phyloP scores from a whole-genome alignment of 768 basidiomycete species.

The Asterophora lycoperdoides region DNA sequence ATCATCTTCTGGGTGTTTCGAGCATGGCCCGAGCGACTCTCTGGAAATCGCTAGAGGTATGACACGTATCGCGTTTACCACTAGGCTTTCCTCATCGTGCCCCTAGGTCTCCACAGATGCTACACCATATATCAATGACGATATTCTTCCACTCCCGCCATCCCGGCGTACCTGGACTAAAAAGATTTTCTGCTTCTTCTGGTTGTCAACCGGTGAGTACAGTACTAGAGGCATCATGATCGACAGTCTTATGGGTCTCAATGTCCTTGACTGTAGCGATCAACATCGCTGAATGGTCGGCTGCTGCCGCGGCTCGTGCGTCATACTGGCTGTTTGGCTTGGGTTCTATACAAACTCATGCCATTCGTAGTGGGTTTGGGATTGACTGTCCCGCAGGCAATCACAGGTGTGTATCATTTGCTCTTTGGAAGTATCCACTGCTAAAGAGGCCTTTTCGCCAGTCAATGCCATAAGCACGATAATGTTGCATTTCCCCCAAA shows the following conservation, averaged over 20 bases:
- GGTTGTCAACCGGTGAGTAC: conserved; percentile 26
- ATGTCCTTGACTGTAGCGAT: conserved; percentile 17
- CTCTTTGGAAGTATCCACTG: neutral
- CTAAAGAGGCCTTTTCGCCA: neutral
- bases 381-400: conserved; percentile 24
- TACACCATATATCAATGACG: conserved; percentile 26
- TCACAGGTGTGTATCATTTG: conserved; percentile 15
- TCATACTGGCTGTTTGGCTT: neutral
- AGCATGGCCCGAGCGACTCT: neutral
- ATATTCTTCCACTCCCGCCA: conserved; percentile 25
- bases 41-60: conserved; percentile 1
- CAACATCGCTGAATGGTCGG: conserved; percentile 32
- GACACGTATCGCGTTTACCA: neutral
- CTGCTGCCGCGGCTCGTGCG: conserved; percentile 25
- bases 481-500: neutral
- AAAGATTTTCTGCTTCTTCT: conserved; percentile 27
- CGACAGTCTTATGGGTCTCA: neutral
- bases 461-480: conserved; percentile 8
- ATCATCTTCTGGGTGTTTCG: too few species aligned
- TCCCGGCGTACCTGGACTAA: conserved; percentile 25
- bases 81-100: neutral
- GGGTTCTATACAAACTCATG: neutral
- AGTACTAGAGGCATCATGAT: neutral
- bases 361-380: conserved; percentile 22
- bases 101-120: conserved; percentile 22